Conservation (phyloP, 805 yeast species). For the Metschnikowia baotianmanensis region DNA sequence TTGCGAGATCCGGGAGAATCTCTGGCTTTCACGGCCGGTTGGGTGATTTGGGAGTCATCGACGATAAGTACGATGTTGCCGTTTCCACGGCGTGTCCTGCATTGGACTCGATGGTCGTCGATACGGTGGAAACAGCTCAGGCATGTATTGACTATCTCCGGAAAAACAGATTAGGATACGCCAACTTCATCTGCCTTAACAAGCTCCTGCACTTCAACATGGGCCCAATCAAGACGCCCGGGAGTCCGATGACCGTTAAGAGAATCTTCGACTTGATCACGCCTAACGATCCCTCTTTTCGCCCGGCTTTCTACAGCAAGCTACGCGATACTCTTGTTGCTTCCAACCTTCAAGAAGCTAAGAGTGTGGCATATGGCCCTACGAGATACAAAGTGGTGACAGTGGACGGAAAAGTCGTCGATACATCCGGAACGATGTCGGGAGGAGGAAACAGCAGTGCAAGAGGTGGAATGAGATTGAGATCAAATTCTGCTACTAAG, state of each 20-base stretch:
- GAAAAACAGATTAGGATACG: conserved; percentile 81
- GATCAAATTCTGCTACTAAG: conserved; percentile 32
- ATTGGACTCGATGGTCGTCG: conserved; percentile 91
- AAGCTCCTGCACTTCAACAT: conserved; percentile 66
- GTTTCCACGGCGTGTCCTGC: conserved; percentile 93
- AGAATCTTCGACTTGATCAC: conserved; percentile 80
- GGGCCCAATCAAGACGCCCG: conserved; percentile 64
- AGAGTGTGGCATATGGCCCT: conserved; percentile 79
- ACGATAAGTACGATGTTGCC: conserved; percentile 86
- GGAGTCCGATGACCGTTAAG: conserved; percentile 58
- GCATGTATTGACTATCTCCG: conserved; percentile 75
- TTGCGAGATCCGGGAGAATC: conserved; percentile 79
- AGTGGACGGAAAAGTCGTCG: conserved; percentile 86
- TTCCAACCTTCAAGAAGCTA: conserved; percentile 71
- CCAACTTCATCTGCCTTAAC: conserved; percentile 77
- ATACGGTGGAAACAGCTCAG: conserved; percentile 60
- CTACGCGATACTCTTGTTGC: conserved; percentile 88
- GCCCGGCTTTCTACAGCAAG: conserved; percentile 87
- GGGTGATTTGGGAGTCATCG: conserved; percentile 91
- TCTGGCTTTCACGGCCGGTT: conserved; percentile 85
- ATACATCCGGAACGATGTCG: conserved; percentile 90
- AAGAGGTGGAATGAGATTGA: conserved; percentile 73
- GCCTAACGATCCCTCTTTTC: conserved; percentile 64
- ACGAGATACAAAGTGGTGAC: conserved; percentile 88
- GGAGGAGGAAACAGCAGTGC: conserved; percentile 84